These are phyloP conservation scores for Tetrapisispora namnaoensis DNA, from an alignment of 805 yeast species.

Conservation along the genomic window DNA sequence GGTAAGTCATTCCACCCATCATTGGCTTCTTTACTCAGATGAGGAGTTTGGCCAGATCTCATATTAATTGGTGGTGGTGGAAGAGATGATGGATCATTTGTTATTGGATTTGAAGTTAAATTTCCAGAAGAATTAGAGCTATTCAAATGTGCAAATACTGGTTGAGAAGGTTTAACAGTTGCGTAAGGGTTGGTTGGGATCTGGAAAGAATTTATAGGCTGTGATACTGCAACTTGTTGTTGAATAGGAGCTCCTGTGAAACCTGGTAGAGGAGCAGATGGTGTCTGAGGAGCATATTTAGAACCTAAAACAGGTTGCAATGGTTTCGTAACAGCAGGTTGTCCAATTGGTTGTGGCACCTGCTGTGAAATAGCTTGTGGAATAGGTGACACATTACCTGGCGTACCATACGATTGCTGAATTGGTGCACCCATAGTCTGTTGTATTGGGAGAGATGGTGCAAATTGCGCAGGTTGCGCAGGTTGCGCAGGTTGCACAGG, in stretches of 20 bases:
- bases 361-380: neutral
- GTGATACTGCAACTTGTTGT: constrained; percentile 11
- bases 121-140: neutral
- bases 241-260: constrained; percentile 21
- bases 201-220: constrained; percentile 11
- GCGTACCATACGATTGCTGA: constrained; percentile 1
- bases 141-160: constrained; percentile 4
- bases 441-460: neutral
- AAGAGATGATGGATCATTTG: constrained; percentile 3
- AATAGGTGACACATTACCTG: neutral
- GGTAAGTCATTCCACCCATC: constrained; percentile 33
- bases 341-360: constrained; percentile 1
- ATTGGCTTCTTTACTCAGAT: constrained; percentile 28
- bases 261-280: constrained; percentile 14
- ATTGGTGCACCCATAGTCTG: neutral
- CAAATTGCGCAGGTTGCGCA: too few relatives aligned
- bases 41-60: constrained; percentile 29
- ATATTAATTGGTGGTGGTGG: constrained; percentile 32
- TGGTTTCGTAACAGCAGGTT: constrained; percentile 6
- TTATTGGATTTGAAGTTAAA: neutral
- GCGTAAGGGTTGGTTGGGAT: constrained; percentile 9
- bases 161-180: constrained; percentile 8
- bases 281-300: constrained; percentile 15
- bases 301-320: constrained; percentile 14
- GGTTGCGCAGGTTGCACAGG: too few relatives aligned